Base-by-base conservation (phyloP, 2,329 filamentous ascomycete species). In the Alternaria viburni region DNA sequence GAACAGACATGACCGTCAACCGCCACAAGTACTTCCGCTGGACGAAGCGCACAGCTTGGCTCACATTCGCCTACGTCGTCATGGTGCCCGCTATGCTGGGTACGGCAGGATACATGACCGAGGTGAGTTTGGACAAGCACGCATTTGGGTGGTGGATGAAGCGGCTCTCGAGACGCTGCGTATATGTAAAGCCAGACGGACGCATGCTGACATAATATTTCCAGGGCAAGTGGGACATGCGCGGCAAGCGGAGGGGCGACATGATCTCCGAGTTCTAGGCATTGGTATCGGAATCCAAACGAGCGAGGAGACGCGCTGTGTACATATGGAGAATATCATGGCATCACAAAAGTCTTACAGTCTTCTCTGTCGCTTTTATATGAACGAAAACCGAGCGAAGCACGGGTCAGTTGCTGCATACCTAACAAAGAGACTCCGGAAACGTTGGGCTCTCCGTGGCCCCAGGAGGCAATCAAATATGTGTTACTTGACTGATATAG, bases 11-110 rank as follows among this genome's bases (percentile, higher is more conserved):
- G 89, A 88, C 87, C 76, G 85, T 87, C 76, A 93, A 92, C 85
- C 91, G 96, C 70, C 91, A 94, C 88, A 93, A 93, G 83, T 97
- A 93, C 88, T 99, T 98, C 88, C 88, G 93, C 81, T 98, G 93
- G 93, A 98, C 91, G 36, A 87, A 89, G 56, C 87, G 91, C 76
- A 97, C 93, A 49, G 93, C 93, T 28, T 89, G 88, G 83, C 81
- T 97, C 75, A 90, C 90, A 5, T 88, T 97, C 78, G 85, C 90
- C 68, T 97, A 95, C 81, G 87, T 91, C 62, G 83, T 89, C 32
- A 83, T 90, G 57, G 87, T 97, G 46, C 96, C 96, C 8, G 81
- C 83, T 44, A 84, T 91, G 61, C 74, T 97, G 70, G 89, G 89
- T 50, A 89, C 90, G 77, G 77, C 92, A 60, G 93, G 89, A 62